Evolutionary conservation across 1,284 basidiomycete species (phyloP), one percentile per base, ranked within the genome.

Genomic region (Ceratobasidium sp.): DNA sequence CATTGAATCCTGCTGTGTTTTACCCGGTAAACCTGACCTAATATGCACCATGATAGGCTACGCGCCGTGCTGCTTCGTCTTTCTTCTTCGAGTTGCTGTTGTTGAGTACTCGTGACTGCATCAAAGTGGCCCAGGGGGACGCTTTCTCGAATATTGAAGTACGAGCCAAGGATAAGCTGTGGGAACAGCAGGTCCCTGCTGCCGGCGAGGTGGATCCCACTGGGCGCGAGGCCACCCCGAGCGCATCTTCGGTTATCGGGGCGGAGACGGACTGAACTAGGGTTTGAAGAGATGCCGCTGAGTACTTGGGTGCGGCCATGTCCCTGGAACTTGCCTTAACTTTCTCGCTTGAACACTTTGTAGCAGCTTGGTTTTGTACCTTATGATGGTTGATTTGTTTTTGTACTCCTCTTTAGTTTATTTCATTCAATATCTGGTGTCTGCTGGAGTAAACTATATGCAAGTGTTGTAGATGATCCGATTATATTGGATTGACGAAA

Each of bases 21-120:
- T 64, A 1, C 52, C 46, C 29, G 8, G 74, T 34, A 70, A 67
- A 67, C 34, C 56, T 71, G 57, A 66, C 46, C 62, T 66, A 73
- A 78, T 80, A 22, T 57, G 22, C 37, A 61, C 19, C 6, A 17
- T 51, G 49, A 0, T 79, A 96, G 90, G 95, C 95, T 8, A 93
- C 94, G 8, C 91, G 95, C 70, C 91, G 95, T 61, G 97, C 96
- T 2, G 96, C 97, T 0, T 91, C 96, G 0, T 91, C 95, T 1
- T 99, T 99, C 88, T 99, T 99, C 88, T 99, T 99, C 82, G 97
- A 99, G 84, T 85, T 99, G 70, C 91, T 99, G 40, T 95, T 98
- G 2, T 90, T 99, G 1, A 93, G 95, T 9, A 98, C 97, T 0
- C 91, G 95, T 57, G 96, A 98, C 83, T 95, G 93, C 81, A 86